These are phyloP conservation scores for Ephemerocybe angulata DNA, from an alignment of 768 basidiomycete genomes.

Conservation along the genomic window DNA sequence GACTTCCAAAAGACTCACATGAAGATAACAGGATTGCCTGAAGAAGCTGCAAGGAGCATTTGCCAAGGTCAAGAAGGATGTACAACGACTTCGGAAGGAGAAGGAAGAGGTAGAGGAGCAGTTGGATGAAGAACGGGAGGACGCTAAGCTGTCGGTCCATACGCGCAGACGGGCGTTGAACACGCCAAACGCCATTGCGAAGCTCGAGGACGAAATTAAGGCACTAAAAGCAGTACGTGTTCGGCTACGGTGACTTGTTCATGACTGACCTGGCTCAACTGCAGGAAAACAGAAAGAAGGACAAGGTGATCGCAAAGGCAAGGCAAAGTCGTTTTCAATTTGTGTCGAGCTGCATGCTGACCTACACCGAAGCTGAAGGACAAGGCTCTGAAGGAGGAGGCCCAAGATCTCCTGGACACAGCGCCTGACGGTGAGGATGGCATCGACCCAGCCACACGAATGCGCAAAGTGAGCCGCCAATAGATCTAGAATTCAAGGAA, in stretches of 20 bases:
- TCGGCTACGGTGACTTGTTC: background rate
- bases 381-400: conserved; percentile 35
- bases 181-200: conserved; percentile 1
- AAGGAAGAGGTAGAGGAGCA: conserved; percentile 15
- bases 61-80: conserved; percentile 10
- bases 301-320: conserved; percentile 24
- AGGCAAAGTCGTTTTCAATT: background rate
- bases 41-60: conserved; percentile 14
- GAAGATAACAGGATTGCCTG: conserved; percentile 11
- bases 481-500: background rate
- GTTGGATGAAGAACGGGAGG: conserved; percentile 6
- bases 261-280: background rate
- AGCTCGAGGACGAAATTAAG: conserved; percentile 11
- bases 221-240: conserved; percentile 16
- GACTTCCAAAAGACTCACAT: no score
- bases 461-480: conserved; percentile 36
- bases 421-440: conserved; percentile 23
- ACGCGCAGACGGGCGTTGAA: conserved; percentile 6
- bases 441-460: conserved; percentile 29
- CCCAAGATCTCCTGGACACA: conserved; percentile 30
- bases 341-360: background rate
- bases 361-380: conserved; percentile 12
- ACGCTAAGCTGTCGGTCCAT: background rate
- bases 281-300: conserved; percentile 19
- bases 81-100: conserved; percentile 15